Evolutionary conservation across 2,329 filamentous ascomycete genomes (phyloP), one percentile per base, ranked within the genome.

Genomic region (Colletotrichum sp.): DNA sequence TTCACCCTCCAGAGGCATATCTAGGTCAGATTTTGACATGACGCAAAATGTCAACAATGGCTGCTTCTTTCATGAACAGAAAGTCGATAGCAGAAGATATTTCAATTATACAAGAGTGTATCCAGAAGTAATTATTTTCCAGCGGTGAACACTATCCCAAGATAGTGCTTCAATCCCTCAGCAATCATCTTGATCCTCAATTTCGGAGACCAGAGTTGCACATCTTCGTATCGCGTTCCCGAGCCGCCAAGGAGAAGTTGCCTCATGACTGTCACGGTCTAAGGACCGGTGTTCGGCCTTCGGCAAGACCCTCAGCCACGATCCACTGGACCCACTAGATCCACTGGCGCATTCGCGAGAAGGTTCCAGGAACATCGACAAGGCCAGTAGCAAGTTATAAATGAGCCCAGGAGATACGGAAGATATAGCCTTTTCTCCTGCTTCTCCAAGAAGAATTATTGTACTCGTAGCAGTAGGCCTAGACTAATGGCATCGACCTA

Each of bases 41-140:
- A 2, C 38, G 1, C 38, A 21, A 47, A 47, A 1, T 21, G 18
- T 2, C 0, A n/a, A 47, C n/a, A 1, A 7, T 12, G 12, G 38
- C 2, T 1, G 1, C 9, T 2, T 12, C 5, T 7, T 7, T 12
- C 5, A 21, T 47, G 38, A n/a, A 47, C 6, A 47, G 38, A 47
- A 12, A 47, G 9, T 43, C 3, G 1, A 1, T 12, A 4, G 38
- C 24, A 12, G n/a, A 3, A 47, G 11, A 18, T n/a, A 1, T 11
- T 6, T n/a, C 3, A 43, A 6, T 43, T 43, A n/a, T 4, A n/a
- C 38, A 9, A 3, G 3, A 47, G 38, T 47, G 18, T 47, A 6
- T 47, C 38, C 9, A 47, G 6, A 47, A 47, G 2, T 2, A 0
- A 47, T 4, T 4, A 0, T n/a, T 3, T n/a, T 47, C 18, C 9